Conservation (phyloP, 1,284 basidiomycete genomes). For the Acaromyces ingoldii region DNA sequence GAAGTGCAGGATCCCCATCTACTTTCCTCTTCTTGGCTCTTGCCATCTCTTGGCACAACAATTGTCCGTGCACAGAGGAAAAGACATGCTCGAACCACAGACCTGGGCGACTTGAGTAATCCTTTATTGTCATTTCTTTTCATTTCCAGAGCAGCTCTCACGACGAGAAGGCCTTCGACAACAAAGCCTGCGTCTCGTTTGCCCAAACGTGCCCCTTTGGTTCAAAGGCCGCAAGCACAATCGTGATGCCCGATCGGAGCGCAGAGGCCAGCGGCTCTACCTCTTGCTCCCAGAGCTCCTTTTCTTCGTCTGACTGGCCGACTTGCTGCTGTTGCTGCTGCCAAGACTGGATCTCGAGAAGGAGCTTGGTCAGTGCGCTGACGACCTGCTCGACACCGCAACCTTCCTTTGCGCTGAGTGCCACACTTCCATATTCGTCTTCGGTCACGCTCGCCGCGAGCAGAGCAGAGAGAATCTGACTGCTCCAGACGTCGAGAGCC, state of each 20-base stretch:
- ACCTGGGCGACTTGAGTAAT: no score
- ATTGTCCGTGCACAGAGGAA: no score
- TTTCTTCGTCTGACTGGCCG: neutral
- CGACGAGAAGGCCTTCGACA: no score
- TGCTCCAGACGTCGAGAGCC: neutral
- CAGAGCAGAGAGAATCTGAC: neutral
- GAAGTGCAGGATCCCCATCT: no score
- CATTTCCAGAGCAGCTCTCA: no score
- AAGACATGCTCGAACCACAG: no score
- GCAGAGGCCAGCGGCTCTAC: neutral
- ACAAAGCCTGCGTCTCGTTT: no score
- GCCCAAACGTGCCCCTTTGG: no score
- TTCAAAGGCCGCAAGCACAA: slow-evolving; percentile 5
- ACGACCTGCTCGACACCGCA: slow-evolving; percentile 3
- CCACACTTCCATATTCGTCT: slow-evolving; percentile 8
- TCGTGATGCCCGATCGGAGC: neutral
- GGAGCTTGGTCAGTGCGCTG: neutral
- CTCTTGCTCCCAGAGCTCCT: neutral
- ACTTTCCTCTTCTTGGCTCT: neutral
- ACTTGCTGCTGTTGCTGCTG: neutral
- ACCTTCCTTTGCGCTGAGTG: neutral
- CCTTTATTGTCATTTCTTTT: no score
- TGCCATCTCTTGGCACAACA: neutral
- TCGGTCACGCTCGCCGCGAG: slow-evolving; percentile 3
- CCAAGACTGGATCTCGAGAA: neutral